phyloP scores from a whole-genome alignment of 129 eudicot genomes.

The Lonicera japonica region DNA sequence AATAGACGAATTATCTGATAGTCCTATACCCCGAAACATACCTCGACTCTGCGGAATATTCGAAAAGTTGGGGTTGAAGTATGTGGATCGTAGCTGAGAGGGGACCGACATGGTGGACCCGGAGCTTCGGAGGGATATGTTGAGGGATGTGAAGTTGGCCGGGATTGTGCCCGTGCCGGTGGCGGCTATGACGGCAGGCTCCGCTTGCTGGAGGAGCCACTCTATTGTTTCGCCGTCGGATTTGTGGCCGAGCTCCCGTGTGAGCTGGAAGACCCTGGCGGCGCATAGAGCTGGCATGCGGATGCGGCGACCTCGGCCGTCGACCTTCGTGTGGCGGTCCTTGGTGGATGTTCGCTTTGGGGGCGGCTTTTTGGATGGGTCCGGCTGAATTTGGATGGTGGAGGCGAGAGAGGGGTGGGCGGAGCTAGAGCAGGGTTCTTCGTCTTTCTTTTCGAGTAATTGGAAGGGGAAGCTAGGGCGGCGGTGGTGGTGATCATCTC shows the following conservation, averaged over 20 bases:
- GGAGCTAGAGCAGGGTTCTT: slow-evolving; percentile 46
- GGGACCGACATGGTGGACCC: slow-evolving; percentile 91
- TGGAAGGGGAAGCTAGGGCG: slow-evolving; percentile 81
- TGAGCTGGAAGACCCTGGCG: slow-evolving; percentile 97
- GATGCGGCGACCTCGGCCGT: slow-evolving; percentile 95
- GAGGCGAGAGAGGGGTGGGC: slow-evolving; percentile 51
- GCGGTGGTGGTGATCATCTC: slow-evolving; percentile 59
- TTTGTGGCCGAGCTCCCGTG: slow-evolving; percentile 91
- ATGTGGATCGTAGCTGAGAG: slow-evolving; percentile 66
- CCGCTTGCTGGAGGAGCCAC: slow-evolving; percentile 96
- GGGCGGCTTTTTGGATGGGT: slow-evolving; percentile 59
- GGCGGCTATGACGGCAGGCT: slow-evolving; percentile 90
- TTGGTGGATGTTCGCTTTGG: slow-evolving; percentile 86
- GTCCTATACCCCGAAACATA: slow-evolving; percentile 46
- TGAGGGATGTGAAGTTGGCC: slow-evolving; percentile 86
- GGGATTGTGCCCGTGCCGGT: slow-evolving; percentile 99
- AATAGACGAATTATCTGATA: slow-evolving; percentile 48
- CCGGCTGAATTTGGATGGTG: slow-evolving; percentile 27
- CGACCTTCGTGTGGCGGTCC: slow-evolving; percentile 94
- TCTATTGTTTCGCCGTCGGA: slow-evolving; percentile 96
- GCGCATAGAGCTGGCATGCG: slow-evolving; percentile 99
- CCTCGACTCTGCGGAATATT: slow-evolving; percentile 56
- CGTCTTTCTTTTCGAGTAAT: slow-evolving; percentile 70
- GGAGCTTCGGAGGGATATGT: slow-evolving; percentile 85
- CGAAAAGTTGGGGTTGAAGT: slow-evolving; percentile 64